A percentile compares a stretch with the other conserved stretches of the same genome.
These are phyloP conservation scores for Conticribra guillardii DNA, from an alignment of 108 stramenopile species.

Conservation along the genomic window DNA sequence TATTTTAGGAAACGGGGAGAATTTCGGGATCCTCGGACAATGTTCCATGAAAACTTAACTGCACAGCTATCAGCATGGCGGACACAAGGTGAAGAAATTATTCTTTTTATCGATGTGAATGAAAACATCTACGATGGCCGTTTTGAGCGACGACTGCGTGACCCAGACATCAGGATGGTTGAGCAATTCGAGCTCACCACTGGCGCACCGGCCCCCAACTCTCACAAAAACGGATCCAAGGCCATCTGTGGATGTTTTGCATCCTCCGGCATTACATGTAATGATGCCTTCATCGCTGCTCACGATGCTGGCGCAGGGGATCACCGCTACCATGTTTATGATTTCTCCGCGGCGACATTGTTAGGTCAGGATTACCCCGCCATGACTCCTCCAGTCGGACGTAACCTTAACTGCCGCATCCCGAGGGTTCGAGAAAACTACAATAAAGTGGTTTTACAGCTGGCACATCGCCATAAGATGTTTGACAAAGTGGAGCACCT, in stretches of 20 bases:
- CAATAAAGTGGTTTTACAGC: background rate
- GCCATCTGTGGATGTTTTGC: conserved; percentile 14
- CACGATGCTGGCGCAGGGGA: conserved; percentile 24
- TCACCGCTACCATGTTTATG: conserved; percentile 16
- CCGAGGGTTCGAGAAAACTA: conserved; percentile 1
- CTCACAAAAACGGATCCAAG: background rate
- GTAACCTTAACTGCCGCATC: conserved; percentile 7
- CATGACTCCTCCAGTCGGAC: background rate
- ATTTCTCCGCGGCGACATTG: conserved; percentile 6
- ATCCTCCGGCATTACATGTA: background rate
- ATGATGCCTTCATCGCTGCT: background rate
- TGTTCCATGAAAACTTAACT: background rate
- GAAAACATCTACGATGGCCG: conserved; percentile 5
- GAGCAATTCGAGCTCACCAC: background rate
- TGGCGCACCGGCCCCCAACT: background rate
- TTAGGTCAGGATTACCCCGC: conserved; percentile 9
- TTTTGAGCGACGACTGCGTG: background rate
- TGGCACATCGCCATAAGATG: conserved; percentile 3
- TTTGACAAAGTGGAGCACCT: background rate
- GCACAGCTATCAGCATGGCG: conserved; percentile 1
- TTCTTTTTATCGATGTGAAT: conserved; percentile 9
- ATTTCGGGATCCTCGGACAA: background rate
- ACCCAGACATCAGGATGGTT: background rate
- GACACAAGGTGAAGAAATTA: conserved; percentile 1
- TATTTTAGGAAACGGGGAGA: too few relatives aligned